Conservation (phyloP, 495 filamentous ascomycete species). For the Daldinia vernicosa region DNA sequence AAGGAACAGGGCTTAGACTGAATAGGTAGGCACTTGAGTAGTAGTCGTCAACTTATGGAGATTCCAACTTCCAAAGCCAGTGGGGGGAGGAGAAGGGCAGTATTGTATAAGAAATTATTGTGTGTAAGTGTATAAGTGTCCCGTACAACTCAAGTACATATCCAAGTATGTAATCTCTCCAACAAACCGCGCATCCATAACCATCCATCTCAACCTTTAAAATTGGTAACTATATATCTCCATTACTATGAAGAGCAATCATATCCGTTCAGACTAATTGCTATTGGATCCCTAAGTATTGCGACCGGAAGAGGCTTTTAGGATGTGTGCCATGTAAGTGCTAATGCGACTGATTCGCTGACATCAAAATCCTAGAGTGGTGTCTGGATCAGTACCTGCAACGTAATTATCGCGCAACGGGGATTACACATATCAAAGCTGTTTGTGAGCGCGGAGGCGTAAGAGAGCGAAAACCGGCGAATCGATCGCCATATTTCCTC, state of each 20-base stretch:
- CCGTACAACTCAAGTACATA: constrained; percentile 7
- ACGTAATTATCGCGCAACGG: constrained; percentile 41
- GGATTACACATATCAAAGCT: constrained; percentile 33
- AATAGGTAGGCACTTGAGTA: constrained; percentile 13
- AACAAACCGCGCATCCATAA: constrained; percentile 36
- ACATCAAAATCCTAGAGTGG: constrained; percentile 13
- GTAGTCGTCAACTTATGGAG: constrained; percentile 4
- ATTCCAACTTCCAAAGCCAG: constrained; percentile 3
- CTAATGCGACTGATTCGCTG: constrained; percentile 37
- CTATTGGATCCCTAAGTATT: constrained; percentile 27
- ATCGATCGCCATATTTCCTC: constrained; percentile 27
- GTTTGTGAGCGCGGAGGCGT: not conserved
- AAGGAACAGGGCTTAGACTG: constrained; percentile 21
- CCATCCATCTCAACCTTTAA: constrained; percentile 25
- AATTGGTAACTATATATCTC: constrained; percentile 15
- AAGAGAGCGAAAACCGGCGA: constrained; percentile 14
- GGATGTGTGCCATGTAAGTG: constrained; percentile 38
- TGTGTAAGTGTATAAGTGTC: constrained; percentile 2
- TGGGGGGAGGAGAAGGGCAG: not conserved
- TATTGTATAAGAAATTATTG: constrained; percentile 27
- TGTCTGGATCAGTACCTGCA: constrained; percentile 22
- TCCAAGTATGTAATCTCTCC: constrained; percentile 1
- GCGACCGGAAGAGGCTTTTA: constrained; percentile 25
- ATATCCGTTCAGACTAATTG: constrained; percentile 23
- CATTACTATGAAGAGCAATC: constrained; percentile 39